Percentiles rank a stretch among this genome's conserved stretches.
Evolutionary conservation across 139 green algal species (phyloP).

Genomic region (Ettlia oleoabundans): DNA sequence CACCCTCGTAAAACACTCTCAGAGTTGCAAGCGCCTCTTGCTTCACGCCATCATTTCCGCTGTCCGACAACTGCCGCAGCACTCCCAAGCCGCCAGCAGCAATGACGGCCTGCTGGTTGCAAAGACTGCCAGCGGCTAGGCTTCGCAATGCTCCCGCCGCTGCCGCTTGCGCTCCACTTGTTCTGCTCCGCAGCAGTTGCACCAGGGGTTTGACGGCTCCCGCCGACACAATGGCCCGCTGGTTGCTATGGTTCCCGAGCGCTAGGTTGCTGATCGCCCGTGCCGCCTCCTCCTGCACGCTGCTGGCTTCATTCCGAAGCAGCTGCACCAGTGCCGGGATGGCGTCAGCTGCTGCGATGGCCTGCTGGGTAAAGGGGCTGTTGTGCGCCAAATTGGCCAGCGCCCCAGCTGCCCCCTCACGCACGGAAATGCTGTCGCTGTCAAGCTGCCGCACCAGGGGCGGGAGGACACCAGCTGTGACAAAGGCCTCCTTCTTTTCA

Average conservation of each 20-base stretch:
- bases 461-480: too few species aligned
- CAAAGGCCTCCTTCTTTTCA: too few species aligned
- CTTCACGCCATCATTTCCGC: neutral
- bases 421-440: neutral
- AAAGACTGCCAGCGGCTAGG: neutral
- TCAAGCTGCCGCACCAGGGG: too few species aligned
- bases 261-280: neutral
- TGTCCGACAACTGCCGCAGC: neutral
- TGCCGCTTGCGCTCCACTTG: neutral
- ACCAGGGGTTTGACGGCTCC: neutral
- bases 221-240: neutral
- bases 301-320: neutral
- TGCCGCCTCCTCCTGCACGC: neutral
- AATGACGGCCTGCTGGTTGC: neutral
- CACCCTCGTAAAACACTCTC: too few species aligned
- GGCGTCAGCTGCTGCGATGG: neutral
- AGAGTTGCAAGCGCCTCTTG: too few species aligned
- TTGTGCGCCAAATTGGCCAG: neutral
- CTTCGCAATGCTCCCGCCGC: neutral
- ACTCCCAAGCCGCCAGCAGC: neutral
- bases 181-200: neutral
- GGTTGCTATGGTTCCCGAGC: neutral
- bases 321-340: neutral
- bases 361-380: neutral
- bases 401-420: neutral